A percentile compares a stretch with the other conserved stretches of the same genome.
Conservation (phyloP, 768 basidiomycete genomes). For the Boletus rubropictus region DNA sequence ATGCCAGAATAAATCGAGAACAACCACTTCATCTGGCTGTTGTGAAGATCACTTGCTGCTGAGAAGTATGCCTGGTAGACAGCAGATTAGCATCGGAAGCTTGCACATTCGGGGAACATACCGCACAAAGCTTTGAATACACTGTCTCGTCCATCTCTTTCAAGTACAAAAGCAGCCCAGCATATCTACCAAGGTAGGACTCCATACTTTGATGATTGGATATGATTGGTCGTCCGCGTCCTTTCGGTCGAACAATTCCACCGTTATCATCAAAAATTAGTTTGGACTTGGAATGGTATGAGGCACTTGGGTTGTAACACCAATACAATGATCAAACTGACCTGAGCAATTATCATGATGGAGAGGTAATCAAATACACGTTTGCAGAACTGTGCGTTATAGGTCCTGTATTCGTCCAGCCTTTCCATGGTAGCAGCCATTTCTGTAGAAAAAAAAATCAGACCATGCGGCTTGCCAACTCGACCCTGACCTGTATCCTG, state of each 20-base stretch:
- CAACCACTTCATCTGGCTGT: conserved; percentile 70
- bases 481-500: conserved; percentile 66
- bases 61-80: conserved; percentile 82
- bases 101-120: conserved; percentile 35
- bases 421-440: conserved; percentile 98
- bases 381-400: conserved; percentile 91
- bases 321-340: conserved; percentile 27
- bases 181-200: conserved; percentile 78
- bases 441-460: conserved; percentile 41
- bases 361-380: conserved; percentile 83
- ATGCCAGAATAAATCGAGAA: conserved; percentile 51
- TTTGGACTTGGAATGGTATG: conserved; percentile 46
- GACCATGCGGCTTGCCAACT: background rate
- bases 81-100: background rate
- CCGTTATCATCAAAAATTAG: conserved; percentile 58
- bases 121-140: conserved; percentile 87
- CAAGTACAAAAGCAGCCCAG: conserved; percentile 84
- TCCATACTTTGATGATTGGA: conserved; percentile 71
- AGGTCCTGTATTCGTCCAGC: conserved; percentile 82
- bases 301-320: background rate
- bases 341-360: conserved; percentile 90
- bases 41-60: conserved; percentile 75
- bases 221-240: conserved; percentile 44
- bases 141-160: conserved; percentile 93
- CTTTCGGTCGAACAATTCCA: conserved; percentile 46